Evolutionary conservation across 495 filamentous ascomycete species (phyloP).

Genomic region (Rhypophila decipiens): DNA sequence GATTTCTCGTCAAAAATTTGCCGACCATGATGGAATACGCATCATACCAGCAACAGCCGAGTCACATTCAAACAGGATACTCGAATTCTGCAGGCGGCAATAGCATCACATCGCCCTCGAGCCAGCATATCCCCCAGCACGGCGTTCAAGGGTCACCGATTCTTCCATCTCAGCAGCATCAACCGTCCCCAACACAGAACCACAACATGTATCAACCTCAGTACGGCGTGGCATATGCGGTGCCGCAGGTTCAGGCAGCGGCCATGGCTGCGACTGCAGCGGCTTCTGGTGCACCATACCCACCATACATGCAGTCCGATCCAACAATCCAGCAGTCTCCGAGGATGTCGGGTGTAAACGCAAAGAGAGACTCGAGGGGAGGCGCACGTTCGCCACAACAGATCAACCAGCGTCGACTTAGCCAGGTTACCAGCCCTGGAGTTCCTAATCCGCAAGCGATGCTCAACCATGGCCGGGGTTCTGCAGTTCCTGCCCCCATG

Average conservation of each 20-base stretch:
- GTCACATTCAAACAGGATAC: slow-evolving; percentile 37
- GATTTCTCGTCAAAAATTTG: slow-evolving; percentile 13
- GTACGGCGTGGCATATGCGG: slow-evolving; percentile 55
- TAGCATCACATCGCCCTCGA: slow-evolving; percentile 56
- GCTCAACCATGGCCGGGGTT: slow-evolving; percentile 45
- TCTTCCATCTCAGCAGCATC: slow-evolving; percentile 53
- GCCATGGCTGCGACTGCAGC: slow-evolving; percentile 67
- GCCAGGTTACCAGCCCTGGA: slow-evolving; percentile 58
- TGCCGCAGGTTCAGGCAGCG: slow-evolving; percentile 54
- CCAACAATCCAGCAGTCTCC: slow-evolving; percentile 54
- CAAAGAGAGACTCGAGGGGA: slow-evolving; percentile 50
- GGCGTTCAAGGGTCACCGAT: slow-evolving; percentile 55
- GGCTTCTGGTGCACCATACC: slow-evolving; percentile 55
- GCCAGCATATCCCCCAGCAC: slow-evolving; percentile 43
- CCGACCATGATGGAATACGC: slow-evolving; percentile 63
- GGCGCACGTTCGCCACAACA: slow-evolving; percentile 56
- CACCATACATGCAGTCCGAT: slow-evolving; percentile 53
- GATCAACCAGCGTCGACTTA: slow-evolving; percentile 56
- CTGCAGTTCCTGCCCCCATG: slow-evolving; percentile 39
- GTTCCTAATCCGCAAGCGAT: slow-evolving; percentile 51
- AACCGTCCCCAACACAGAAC: slow-evolving; percentile 44
- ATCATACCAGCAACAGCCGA: slow-evolving; percentile 55
- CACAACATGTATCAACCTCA: slow-evolving; percentile 55
- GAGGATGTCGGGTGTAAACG: slow-evolving; percentile 41
- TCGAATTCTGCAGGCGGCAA: slow-evolving; percentile 48